Base-by-base conservation (phyloP, 1,139 yeast genomes). In the Scheffersomyces titani region DNA sequence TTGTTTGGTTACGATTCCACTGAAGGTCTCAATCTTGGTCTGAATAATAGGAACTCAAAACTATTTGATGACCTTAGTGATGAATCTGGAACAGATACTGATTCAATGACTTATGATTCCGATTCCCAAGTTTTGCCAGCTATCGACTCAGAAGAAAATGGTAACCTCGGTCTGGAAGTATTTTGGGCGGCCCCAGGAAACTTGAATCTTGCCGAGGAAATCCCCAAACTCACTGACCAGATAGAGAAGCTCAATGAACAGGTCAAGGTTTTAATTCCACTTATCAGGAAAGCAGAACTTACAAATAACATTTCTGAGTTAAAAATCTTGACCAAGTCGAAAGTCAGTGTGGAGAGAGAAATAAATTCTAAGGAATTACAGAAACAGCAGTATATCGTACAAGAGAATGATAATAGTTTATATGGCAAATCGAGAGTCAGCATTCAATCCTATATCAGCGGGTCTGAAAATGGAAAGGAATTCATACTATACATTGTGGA, bases 311-410 rank as follows among this genome's bases (percentile, higher is more conserved):
- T 83, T 5, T 79, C 85, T 1, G 96, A 92, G 65, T 72, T 90
- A 54, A 83, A 88, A 60, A 81, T 92, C 55, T 73, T 92, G 59
- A 76, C 77, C 53, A 89, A 88, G 63, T 91, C 97, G 0, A 83
- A 84, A 57, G 63, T 80, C 3, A 85, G 91, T 59, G 77, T 92
- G 58, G 84, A 84, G 50, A 76, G 89, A 59, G 98, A 93, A 66
- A 80, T 92, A 22, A 84, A 84, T 54, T 71, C 86, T 5, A 90
- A 89, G 63, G 93, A 90, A 63, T 74, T 89, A 44, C 90, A 90
- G 59, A 83, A 84, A 57, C 97, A 91, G 62, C 97, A 91, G 67
- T 88, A 87, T 62, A 83, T 89, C 54, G 92, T 92, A 1, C 97
- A 90, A 66, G 96, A 91, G 61, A 88, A 85, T 65, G 94, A 90